Evolutionary conservation across 148 eudicot genomes (phyloP).

Genomic region (Vaccinium darrowii): DNA sequence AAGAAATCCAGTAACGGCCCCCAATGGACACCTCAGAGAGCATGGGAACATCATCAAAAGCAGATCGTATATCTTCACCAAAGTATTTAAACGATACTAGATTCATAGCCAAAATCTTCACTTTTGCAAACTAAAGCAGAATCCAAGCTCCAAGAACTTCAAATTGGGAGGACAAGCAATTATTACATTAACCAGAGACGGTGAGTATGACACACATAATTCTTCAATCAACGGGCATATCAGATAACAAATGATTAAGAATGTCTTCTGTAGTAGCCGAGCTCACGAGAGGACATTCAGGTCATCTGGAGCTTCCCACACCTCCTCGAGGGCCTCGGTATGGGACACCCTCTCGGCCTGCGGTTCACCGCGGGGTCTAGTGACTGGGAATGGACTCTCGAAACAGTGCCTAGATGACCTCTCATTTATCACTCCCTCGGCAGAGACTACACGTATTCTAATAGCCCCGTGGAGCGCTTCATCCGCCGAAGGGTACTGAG

Average conservation of each 20-base stretch:
- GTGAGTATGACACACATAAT: not conserved
- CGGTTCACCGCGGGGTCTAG: too few species aligned
- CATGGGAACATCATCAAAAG: not conserved
- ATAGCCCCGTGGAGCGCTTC: too few species aligned
- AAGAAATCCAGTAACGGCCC: not conserved
- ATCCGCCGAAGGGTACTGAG: too few species aligned
- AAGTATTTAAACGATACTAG: not conserved
- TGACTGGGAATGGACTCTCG: too few species aligned
- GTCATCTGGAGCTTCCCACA: too few species aligned
- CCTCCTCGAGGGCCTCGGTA: too few species aligned
- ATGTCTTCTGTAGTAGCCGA: too few species aligned
- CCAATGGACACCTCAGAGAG: not conserved
- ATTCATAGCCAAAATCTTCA: not conserved
- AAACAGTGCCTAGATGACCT: too few species aligned
- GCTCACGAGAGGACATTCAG: too few species aligned
- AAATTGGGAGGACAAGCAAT: not conserved
- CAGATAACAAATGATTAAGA: not conserved
- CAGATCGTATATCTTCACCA: not conserved
- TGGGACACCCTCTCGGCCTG: too few species aligned
- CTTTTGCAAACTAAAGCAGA: not conserved
- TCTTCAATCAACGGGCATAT: not conserved
- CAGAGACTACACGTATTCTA: too few species aligned
- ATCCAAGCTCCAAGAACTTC: not conserved
- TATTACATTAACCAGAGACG: not conserved
- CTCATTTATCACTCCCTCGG: too few species aligned